Percentiles rank a stretch among this genome's conserved stretches.
These are phyloP conservation scores for Naganishia liquefaciens DNA, from an alignment of 1,284 basidiomycete genomes.

Conservation along the genomic window DNA sequence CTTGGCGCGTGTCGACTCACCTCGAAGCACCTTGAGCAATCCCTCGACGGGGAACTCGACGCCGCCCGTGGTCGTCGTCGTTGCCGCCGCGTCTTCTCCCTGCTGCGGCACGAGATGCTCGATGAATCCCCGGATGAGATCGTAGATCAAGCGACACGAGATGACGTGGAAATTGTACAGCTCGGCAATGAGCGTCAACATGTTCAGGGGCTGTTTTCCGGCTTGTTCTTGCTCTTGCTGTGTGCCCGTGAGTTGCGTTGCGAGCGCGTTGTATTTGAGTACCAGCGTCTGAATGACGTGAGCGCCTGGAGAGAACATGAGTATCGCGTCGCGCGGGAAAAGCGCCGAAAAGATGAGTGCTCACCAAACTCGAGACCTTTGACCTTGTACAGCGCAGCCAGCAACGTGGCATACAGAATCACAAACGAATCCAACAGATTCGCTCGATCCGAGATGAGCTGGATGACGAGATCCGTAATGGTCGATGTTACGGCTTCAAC, in stretches of 20 bases:
- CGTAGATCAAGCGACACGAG: constrained; percentile 83
- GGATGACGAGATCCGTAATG: constrained; percentile 75
- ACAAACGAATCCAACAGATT: constrained; percentile 88
- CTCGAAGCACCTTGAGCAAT: constrained; percentile 78
- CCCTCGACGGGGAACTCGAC: constrained; percentile 82
- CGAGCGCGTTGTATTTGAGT: constrained; percentile 58
- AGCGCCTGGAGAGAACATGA: constrained; percentile 66
- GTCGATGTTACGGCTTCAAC: constrained; percentile 74
- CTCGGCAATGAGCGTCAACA: constrained; percentile 84
- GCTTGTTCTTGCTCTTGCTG: constrained; percentile 50
- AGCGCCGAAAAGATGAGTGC: constrained; percentile 38
- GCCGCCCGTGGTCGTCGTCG: constrained; percentile 60
- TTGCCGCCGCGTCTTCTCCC: too few relatives aligned
- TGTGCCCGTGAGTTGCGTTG: constrained; percentile 35
- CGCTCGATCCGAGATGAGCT: constrained; percentile 78
- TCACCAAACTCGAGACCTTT: constrained; percentile 87
- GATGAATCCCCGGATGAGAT: constrained; percentile 79
- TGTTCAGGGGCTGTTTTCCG: constrained; percentile 85
- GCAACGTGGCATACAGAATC: constrained; percentile 83
- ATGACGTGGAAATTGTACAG: constrained; percentile 95
- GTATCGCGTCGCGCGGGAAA: constrained; percentile 27
- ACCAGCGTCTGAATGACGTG: constrained; percentile 73
- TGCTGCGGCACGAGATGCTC: constrained; percentile 46
- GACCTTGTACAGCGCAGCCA: constrained; percentile 78
- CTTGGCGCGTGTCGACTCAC: constrained; percentile 58